Evolutionary conservation across 768 basidiomycete species (phyloP), one percentile per base, ranked within the genome.

Genomic region (Candolleomyces eurysporus): DNA sequence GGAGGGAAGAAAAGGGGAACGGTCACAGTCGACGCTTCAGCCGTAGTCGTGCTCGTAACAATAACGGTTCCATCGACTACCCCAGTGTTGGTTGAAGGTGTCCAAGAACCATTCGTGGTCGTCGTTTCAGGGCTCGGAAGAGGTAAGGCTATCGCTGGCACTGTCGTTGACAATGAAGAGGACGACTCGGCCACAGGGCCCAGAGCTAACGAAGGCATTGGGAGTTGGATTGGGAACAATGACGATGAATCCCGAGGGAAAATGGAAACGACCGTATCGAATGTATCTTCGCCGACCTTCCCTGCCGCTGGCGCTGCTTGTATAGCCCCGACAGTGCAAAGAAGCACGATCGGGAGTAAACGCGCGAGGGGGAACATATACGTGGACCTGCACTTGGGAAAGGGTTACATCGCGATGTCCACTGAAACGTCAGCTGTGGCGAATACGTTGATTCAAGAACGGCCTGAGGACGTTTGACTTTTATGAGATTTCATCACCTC

Each of bases 1-100:
- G 57, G 31, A 32, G 55, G 55, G 6, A 57, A 16, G 55, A 57
- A 39, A 39, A 57, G 39, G 4, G 55, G 55, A 14, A 57, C 55
- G 13, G 39, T 57, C 17, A 57, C 55, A 10, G 55, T 57, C 36
- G 55, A 39, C 32, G 40, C 42, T 26, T 26, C 26, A 4, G 26
- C 26, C 42, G n/a, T n/a, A 13, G 42, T 11, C 11, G 42, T 43
- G 11, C n/a, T n/a, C n/a, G 42, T 43, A 5, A 43, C 42, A 13
- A n/a, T 43, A 43, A 43, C n/a, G 2, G 42, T 43, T 11, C 5
- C 42, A n/a, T 43, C 13, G 13, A 43, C 42, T 2, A 43, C 42
- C 3, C 42, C n/a, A 11, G 42, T 43, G 2, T 43, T 11, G 26
- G 26, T 26, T 26, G 26, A 26, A 26, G 26, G 4, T 2, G 26